Evolutionary conservation across 2,329 filamentous ascomycete species (phyloP), one percentile per base, ranked within the genome.

Genomic region (Zasmidium angulare): DNA sequence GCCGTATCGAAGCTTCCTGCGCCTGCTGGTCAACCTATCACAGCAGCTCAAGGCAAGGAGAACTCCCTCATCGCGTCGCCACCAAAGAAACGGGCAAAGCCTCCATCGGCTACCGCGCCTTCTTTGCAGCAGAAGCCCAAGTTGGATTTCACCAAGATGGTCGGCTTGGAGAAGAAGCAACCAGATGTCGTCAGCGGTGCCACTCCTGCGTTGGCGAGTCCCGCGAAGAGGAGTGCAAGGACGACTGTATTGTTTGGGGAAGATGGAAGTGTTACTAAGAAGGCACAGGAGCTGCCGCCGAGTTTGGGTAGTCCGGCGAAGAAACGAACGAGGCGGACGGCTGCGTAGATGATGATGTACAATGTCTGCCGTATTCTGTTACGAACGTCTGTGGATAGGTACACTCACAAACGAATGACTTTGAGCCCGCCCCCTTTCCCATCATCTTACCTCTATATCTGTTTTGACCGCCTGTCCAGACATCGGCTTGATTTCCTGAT

Each of bases 181-280:
- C 21, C 55, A 2, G 59, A 60, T 10, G 57, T 4, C 26, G 26
- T 55, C 2, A 52, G 55, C n/a, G 36, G 23, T 26, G 40, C 36
- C 36, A 17, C 58, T 17, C 57, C 59, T 22, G 63, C 68, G 10
- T 51, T 68, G 1, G 55, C 55, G 31, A 69, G 67, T 61, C 67
- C 70, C 40, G 67, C 72, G 7, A 78, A 72, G 61, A 72, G 71
- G 57, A 57, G 58, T 74, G 73, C 55, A 6, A 56, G 58, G 48
- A 40, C 49, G 3, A 24, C 48, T 20, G 26, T 47, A 48, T 56
- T 52, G 2, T 56, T 29, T 26, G 17, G 48, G 21, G 50, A 46
- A 1, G 46, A 26, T 22, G 24, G 50, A 50, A n/a, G 50, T 21
- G 22, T 50, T 20, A 49, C 26, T 19, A 53, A 53, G 50, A 43